Conservation (phyloP, 179 eudicot genomes). For the Pouteria campechiana region DNA sequence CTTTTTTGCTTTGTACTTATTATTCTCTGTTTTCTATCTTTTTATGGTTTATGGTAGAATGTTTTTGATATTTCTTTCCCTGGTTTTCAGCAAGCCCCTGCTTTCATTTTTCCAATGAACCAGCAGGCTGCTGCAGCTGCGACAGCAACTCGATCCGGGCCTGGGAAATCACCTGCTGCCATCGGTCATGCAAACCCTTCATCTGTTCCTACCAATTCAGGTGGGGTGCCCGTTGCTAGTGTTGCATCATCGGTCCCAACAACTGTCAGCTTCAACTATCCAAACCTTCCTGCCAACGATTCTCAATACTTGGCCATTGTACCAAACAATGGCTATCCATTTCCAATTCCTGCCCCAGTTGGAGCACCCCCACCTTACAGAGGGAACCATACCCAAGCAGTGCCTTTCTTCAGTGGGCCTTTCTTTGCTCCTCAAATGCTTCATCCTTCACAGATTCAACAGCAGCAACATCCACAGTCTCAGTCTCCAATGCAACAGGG, state of each 20-base stretch:
- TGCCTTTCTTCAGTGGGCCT: conserved; percentile 71
- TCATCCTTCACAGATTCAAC: conserved; percentile 77
- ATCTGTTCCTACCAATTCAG: conserved; percentile 17
- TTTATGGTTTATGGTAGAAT: neutral
- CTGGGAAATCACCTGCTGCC: conserved; percentile 28
- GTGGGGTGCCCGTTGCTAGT: conserved; percentile 25
- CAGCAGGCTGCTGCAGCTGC: conserved; percentile 49
- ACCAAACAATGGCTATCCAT: conserved; percentile 61
- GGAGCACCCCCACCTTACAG: conserved; percentile 68
- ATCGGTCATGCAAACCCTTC: conserved; percentile 20
- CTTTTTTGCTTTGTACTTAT: neutral
- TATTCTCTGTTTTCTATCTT: neutral
- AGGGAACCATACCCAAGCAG: conserved; percentile 62
- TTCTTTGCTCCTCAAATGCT: conserved; percentile 85
- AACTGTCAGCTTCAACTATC: conserved; percentile 74
- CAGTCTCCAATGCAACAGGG: conserved; percentile 29
- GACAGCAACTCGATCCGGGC: conserved; percentile 40
- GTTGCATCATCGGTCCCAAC: conserved; percentile 21
- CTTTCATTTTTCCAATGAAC: conserved; percentile 78
- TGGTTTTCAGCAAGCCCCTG: conserved; percentile 56
- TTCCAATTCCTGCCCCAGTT: conserved; percentile 62
- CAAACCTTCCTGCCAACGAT: conserved; percentile 59
- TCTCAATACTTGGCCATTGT: conserved; percentile 79
- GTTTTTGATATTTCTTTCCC: neutral
- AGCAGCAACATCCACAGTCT: conserved; percentile 32